These are phyloP conservation scores for Vaucheria bursata DNA, from an alignment of 352 stramenopile species.

Conservation along the genomic window DNA sequence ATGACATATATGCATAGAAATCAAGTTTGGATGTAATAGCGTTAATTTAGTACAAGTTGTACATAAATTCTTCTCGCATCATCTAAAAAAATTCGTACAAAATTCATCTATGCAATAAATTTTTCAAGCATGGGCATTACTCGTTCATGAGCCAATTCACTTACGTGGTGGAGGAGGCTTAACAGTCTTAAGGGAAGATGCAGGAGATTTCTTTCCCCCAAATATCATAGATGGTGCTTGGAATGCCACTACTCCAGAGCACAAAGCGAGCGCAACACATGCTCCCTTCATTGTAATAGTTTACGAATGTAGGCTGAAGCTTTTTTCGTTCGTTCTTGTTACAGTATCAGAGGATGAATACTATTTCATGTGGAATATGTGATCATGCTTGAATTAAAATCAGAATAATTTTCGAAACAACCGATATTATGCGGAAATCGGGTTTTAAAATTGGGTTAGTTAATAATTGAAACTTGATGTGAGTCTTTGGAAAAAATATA, in stretches of 20 bases:
- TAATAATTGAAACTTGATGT: no score
- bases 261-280: neutral
- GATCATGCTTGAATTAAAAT: no score
- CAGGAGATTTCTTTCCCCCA: slow-evolving; percentile 1
- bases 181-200: neutral
- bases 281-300: slow-evolving; percentile 8
- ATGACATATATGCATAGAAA: neutral
- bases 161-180: slow-evolving; percentile 1
- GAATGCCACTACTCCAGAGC: neutral
- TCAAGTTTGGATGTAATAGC: neutral
- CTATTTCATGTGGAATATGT: no score
- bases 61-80: neutral
- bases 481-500: no score
- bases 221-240: slow-evolving; percentile 5
- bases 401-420: no score
- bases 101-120: neutral
- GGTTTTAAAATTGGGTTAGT: neutral
- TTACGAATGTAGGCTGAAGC: no score
- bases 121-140: neutral
- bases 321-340: no score
- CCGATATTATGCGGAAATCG: neutral
- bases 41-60: neutral
- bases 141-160: neutral
- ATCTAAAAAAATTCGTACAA: neutral
- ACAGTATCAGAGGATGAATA: no score